Percentiles rank a stretch among this genome's conserved stretches.
phyloP scores from a whole-genome alignment of 208 protist species.

The Novymonas esmeraldas region DNA sequence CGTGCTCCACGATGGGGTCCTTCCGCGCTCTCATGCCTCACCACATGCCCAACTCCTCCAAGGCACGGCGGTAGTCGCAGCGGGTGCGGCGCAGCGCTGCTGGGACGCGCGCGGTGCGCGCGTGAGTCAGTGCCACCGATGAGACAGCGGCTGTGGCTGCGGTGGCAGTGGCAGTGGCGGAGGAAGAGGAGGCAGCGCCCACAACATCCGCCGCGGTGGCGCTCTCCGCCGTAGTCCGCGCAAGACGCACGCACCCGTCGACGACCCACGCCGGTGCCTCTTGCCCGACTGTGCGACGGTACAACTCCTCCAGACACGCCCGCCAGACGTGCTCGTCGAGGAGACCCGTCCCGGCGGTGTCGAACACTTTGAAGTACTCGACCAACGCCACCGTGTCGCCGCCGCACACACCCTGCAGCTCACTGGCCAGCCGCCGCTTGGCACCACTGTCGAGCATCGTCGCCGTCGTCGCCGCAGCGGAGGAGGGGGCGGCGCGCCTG shows the following conservation, averaged over 20 bases:
- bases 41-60: conserved; percentile 38
- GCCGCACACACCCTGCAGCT: conserved; percentile 32
- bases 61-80: conserved; percentile 61
- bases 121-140: conserved; percentile 34
- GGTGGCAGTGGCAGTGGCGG: too few species aligned
- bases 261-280: conserved; percentile 46
- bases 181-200: background rate
- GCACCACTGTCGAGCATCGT: background rate
- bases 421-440: conserved; percentile 24
- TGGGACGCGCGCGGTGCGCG: conserved; percentile 36
- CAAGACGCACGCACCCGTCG: conserved; percentile 40
- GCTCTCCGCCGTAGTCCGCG: conserved; percentile 35
- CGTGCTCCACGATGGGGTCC: background rate
- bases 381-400: conserved; percentile 39
- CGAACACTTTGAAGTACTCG: conserved; percentile 39
- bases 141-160: too few species aligned
- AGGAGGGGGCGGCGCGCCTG: background rate
- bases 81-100: conserved; percentile 20
- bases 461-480: background rate
- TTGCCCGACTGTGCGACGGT: conserved; percentile 8
- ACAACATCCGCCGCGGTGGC: background rate
- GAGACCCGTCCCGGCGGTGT: conserved; percentile 42
- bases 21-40: background rate
- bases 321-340: conserved; percentile 42
- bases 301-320: conserved; percentile 39